phyloP scores from a whole-genome alignment of 768 basidiomycete genomes.

The Hysterangium stoloniferum region DNA sequence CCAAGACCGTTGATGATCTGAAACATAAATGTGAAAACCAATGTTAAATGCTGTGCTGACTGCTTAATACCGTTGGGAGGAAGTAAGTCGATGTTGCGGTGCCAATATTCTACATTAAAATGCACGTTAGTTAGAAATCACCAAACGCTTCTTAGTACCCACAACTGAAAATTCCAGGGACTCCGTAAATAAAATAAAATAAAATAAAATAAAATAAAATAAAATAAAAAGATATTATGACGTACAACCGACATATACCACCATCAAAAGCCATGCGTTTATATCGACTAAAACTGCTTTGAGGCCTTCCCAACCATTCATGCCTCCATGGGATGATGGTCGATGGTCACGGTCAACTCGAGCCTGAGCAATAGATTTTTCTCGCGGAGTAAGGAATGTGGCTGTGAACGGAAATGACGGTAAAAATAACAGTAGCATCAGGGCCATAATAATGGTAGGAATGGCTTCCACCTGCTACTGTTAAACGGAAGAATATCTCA shows the following conservation, averaged over 20 bases:
- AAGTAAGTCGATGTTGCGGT: constrained; percentile 52
- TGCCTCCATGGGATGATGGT: constrained; percentile 50
- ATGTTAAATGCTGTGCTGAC: too few species aligned
- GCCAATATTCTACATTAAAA: constrained; percentile 41
- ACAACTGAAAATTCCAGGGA: too few species aligned
- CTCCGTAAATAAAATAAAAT: too few species aligned
- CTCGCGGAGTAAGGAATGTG: constrained; percentile 42
- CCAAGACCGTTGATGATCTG: constrained; percentile 50
- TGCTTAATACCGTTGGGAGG: constrained; percentile 44
- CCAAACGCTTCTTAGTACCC: too few species aligned
- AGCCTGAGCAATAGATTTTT: constrained; percentile 51
- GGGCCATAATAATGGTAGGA: constrained; percentile 46
- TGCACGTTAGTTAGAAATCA: background rate
- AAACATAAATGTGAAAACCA: background rate
- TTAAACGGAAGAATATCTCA: background rate
- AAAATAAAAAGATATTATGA: background rate
- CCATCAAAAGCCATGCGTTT: constrained; percentile 46
- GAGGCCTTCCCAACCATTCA: constrained; percentile 49
- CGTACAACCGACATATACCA: constrained; percentile 49
- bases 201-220: background rate
- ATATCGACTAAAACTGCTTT: constrained; percentile 42
- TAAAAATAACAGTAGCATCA: constrained; percentile 39
- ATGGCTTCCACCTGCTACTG: constrained; percentile 46
- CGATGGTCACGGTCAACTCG: constrained; percentile 47
- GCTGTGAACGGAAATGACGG: constrained; percentile 51